Conservation (phyloP, 176 grass and related monocot species). For the Hordeum marinum region DNA sequence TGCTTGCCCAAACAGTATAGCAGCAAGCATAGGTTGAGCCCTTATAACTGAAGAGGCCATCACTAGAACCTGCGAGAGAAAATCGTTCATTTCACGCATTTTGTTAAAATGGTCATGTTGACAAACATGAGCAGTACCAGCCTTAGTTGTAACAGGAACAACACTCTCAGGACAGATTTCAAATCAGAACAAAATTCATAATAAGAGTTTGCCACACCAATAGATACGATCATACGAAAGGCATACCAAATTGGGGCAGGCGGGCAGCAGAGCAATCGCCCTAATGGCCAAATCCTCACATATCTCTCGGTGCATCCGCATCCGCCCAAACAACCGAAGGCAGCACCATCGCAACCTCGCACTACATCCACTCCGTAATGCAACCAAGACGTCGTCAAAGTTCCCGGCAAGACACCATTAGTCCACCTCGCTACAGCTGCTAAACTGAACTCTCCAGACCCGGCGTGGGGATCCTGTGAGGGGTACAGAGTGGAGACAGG, state of each 20-base stretch:
- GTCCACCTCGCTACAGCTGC: not conserved
- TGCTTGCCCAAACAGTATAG: conserved; percentile 47
- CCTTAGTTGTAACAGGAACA: not conserved
- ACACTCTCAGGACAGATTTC: no score
- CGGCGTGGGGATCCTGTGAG: not conserved
- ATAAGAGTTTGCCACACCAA: no score
- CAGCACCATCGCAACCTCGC: not conserved
- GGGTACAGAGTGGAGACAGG: no score
- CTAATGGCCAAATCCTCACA: not conserved
- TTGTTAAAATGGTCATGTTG: not conserved
- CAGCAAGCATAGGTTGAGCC: conserved; percentile 12
- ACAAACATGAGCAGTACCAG: not conserved
- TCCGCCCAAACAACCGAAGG: not conserved
- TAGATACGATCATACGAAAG: no score
- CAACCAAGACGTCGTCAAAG: not conserved
- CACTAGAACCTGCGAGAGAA: not conserved
- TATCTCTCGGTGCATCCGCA: not conserved
- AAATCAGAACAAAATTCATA: not conserved
- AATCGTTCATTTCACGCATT: not conserved
- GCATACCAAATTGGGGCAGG: no score
- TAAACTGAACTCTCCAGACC: not conserved
- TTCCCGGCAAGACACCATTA: no score
- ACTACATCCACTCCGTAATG: not conserved
- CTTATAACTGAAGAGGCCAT: not conserved
- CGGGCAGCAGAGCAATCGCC: no score